These are phyloP conservation scores for Diaporthe eres DNA, from an alignment of 2,329 filamentous ascomycete species.

Conservation along the genomic window DNA sequence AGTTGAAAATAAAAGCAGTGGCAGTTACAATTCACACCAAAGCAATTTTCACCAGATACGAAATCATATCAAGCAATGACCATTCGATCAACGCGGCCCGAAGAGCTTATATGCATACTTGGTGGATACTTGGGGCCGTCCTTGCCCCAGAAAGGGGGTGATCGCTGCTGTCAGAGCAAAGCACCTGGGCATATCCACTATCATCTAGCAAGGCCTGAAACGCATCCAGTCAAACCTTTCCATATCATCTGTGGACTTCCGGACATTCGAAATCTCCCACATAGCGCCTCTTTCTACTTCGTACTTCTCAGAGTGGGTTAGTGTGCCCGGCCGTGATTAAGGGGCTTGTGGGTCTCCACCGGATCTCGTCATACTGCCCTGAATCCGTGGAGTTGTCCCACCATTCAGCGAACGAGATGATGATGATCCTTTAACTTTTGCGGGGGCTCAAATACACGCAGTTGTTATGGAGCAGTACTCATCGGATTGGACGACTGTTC, in stretches of 20 bases:
- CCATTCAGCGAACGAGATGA: not conserved
- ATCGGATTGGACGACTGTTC: not conserved
- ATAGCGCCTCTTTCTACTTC: not conserved
- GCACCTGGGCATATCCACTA: not conserved
- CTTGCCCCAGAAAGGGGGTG: not conserved
- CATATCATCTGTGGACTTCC: not conserved
- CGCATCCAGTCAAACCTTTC: not conserved
- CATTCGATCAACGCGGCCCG: not conserved
- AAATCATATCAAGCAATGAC: not conserved
- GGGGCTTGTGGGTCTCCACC: conserved; percentile 11
- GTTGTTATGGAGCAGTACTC: no score
- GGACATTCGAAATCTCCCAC: conserved; percentile 21
- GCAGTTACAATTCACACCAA: not conserved
- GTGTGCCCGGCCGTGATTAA: conserved; percentile 8
- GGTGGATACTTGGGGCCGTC: not conserved
- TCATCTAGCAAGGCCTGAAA: not conserved
- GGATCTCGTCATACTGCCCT: not conserved
- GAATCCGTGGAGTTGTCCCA: conserved; percentile 8
- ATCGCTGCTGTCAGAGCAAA: not conserved
- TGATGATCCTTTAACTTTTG: not conserved
- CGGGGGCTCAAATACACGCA: not conserved
- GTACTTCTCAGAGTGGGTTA: not conserved
- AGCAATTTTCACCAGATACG: not conserved
- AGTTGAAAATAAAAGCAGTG: no score
- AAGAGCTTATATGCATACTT: conserved; percentile 10